Evolutionary conservation across 2,329 filamentous ascomycete species (phyloP).

Genomic region (Cladobotryum mycophilum): DNA sequence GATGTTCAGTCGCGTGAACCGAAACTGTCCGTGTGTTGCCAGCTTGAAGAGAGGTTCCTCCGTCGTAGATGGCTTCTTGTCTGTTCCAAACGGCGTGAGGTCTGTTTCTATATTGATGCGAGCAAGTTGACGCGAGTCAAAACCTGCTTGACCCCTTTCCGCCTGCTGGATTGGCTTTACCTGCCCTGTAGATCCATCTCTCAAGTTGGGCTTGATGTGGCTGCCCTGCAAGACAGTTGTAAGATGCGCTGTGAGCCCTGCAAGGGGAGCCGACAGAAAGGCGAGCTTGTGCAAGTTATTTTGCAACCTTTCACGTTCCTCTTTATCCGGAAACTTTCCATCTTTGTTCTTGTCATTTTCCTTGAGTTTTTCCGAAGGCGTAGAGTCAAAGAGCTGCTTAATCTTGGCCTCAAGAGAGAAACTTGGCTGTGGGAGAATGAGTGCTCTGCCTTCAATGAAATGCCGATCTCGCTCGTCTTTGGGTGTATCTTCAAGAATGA

Average conservation of each 20-base stretch:
- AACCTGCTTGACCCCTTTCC: constrained; percentile 14
- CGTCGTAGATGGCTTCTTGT: constrained; percentile 17
- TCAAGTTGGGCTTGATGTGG: constrained; percentile 33
- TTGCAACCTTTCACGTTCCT: not conserved
- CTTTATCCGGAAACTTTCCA: too few relatives aligned
- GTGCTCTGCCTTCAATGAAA: constrained; percentile 27
- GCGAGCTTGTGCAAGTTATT: constrained; percentile 12
- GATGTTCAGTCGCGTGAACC: constrained; percentile 39
- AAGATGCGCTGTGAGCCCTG: constrained; percentile 26
- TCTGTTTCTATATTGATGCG: constrained; percentile 20
- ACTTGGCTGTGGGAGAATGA: constrained; percentile 35
- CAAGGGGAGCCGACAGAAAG: constrained; percentile 24
- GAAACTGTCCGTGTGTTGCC: constrained; percentile 41
- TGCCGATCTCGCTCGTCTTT: constrained; percentile 12
- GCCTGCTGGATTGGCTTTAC: not conserved
- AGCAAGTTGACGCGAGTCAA: constrained; percentile 13
- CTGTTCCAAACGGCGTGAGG: constrained; percentile 29
- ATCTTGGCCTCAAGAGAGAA: constrained; percentile 27
- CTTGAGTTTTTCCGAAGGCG: constrained; percentile 16
- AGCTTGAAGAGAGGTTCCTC: constrained; percentile 34
- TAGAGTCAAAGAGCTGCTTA: constrained; percentile 26
- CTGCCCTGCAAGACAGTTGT: constrained; percentile 28
- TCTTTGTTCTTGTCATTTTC: too few relatives aligned
- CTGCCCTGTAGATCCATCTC: not conserved
- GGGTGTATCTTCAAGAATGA: not conserved